Percentiles rank a stretch among this genome's conserved stretches.
Conservation (phyloP, 176 grass and related monocot genomes). For the Aegilops umbellulata region DNA sequence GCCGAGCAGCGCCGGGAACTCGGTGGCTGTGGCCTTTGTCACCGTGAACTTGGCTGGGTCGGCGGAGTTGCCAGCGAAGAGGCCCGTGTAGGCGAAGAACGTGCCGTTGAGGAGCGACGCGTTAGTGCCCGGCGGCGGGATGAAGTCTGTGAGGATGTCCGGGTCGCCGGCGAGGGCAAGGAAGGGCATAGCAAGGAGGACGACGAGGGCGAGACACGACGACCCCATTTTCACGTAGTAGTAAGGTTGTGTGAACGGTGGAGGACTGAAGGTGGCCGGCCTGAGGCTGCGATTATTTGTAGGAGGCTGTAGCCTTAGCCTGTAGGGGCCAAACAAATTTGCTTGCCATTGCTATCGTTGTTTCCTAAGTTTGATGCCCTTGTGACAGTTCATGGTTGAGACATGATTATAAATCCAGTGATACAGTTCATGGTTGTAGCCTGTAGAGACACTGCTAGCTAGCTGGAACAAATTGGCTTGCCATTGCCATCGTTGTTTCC, state of each 20-base stretch:
- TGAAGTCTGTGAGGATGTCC: slow-evolving; percentile 38
- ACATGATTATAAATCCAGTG: too few species aligned
- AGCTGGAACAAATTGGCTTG: too few species aligned
- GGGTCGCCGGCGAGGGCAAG: slow-evolving; percentile 18
- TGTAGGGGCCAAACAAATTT: too few species aligned
- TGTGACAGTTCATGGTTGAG: too few species aligned
- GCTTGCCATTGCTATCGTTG: too few species aligned
- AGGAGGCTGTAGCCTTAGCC: not conserved
- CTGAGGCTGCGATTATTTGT: not conserved
- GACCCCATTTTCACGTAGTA: not conserved
- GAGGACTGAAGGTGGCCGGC: not conserved
- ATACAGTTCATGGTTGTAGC: too few species aligned
- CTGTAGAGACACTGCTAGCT: too few species aligned
- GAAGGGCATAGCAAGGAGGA: not conserved
- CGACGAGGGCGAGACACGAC: not conserved
- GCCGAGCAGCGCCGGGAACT: slow-evolving; percentile 40
- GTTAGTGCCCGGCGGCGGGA: not conserved
- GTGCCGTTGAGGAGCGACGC: not conserved
- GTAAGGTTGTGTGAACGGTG: not conserved
- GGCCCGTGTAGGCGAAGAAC: slow-evolving; percentile 30
- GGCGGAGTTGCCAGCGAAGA: not conserved
- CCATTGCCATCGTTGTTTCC: too few species aligned
- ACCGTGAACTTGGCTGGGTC: slow-evolving; percentile 7
- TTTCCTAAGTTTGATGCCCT: too few species aligned
- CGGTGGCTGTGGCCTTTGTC: slow-evolving; percentile 26